Conservation (phyloP, 768 basidiomycete species). For the Tulasnella sp. region DNA sequence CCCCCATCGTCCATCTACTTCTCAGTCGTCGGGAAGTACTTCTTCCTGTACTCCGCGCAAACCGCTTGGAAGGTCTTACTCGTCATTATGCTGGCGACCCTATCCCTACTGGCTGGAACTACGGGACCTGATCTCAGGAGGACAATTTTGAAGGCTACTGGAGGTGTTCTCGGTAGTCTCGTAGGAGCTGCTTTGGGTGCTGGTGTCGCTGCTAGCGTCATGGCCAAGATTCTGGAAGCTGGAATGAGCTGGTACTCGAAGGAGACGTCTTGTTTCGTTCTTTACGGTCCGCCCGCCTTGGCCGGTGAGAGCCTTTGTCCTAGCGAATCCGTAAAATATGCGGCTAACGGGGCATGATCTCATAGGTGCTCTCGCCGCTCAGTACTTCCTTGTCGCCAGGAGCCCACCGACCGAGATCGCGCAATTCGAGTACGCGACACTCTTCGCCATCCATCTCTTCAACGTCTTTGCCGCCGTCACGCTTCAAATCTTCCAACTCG, state of each 20-base stretch:
- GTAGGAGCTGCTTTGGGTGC: slow-evolving; percentile 49
- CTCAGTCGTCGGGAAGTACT: slow-evolving; percentile 52
- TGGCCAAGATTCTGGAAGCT: slow-evolving; percentile 49
- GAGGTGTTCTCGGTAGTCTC: slow-evolving; percentile 40
- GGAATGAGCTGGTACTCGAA: slow-evolving; percentile 79
- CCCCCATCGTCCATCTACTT: slow-evolving; percentile 47
- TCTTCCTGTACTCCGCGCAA: slow-evolving; percentile 34
- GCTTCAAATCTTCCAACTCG: slow-evolving; percentile 53
- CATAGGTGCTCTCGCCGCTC: slow-evolving; percentile 53
- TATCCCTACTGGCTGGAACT: not conserved
- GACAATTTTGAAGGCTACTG: slow-evolving; percentile 28
- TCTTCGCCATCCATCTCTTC: slow-evolving; percentile 47
- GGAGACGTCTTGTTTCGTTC: slow-evolving; percentile 47
- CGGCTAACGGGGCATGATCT: slow-evolving; percentile 1
- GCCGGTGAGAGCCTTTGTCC: slow-evolving; percentile 41
- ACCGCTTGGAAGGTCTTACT: slow-evolving; percentile 20
- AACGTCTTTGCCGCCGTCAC: slow-evolving; percentile 40
- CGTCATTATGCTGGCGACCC: slow-evolving; percentile 6
- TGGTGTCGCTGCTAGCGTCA: slow-evolving; percentile 59
- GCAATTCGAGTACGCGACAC: slow-evolving; percentile 46
- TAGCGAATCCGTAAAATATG: not conserved
- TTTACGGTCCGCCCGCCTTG: slow-evolving; percentile 68
- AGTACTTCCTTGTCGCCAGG: slow-evolving; percentile 28
- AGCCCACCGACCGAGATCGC: slow-evolving; percentile 36
- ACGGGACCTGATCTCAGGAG: not conserved